Evolutionary conservation across 2,329 filamentous ascomycete genomes (phyloP).

Genomic region (Diplodia seriata): DNA sequence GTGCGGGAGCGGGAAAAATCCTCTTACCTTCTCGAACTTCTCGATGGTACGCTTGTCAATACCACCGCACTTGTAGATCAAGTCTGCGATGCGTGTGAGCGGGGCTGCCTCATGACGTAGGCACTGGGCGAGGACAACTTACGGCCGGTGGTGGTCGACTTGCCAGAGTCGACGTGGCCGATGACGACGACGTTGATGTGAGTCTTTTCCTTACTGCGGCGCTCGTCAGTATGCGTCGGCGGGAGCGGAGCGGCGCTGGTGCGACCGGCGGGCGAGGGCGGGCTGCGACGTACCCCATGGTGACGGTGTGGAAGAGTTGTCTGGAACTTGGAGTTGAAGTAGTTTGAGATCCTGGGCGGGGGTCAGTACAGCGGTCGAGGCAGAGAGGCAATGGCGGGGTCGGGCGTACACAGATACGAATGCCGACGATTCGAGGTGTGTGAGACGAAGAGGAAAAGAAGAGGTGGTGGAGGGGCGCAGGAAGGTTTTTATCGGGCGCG

Average conservation of each 20-base stretch:
- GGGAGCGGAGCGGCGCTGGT: not conserved
- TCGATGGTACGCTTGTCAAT: conserved; percentile 99
- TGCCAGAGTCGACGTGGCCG: conserved; percentile 99
- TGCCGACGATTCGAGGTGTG: conserved; percentile 41
- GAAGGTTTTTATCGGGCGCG: conserved; percentile 33
- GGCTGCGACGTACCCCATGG: conserved; percentile 64
- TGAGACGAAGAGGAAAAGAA: conserved; percentile 33
- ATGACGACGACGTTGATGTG: conserved; percentile 98
- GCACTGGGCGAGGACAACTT: conserved; percentile 56
- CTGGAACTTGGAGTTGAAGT: conserved; percentile 45
- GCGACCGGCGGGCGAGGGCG: conserved; percentile 30
- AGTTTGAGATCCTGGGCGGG: conserved; percentile 38
- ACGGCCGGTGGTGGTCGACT: conserved; percentile 91
- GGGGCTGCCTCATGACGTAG: conserved; percentile 37
- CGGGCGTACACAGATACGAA: conserved; percentile 37
- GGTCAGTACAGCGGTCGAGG: conserved; percentile 22
- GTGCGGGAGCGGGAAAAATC: not conserved
- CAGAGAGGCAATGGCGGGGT: not conserved
- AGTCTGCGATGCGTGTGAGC: conserved; percentile 65
- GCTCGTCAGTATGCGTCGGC: conserved; percentile 25
- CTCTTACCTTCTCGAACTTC: conserved; percentile 99
- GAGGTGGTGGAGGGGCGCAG: conserved; percentile 31
- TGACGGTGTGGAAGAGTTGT: conserved; percentile 53
- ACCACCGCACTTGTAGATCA: conserved; percentile 99
- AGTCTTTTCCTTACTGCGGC: conserved; percentile 85